Conservation (phyloP, 2,329 filamentous ascomycete genomes). For the Aspergillus pseudoterreus region DNA sequence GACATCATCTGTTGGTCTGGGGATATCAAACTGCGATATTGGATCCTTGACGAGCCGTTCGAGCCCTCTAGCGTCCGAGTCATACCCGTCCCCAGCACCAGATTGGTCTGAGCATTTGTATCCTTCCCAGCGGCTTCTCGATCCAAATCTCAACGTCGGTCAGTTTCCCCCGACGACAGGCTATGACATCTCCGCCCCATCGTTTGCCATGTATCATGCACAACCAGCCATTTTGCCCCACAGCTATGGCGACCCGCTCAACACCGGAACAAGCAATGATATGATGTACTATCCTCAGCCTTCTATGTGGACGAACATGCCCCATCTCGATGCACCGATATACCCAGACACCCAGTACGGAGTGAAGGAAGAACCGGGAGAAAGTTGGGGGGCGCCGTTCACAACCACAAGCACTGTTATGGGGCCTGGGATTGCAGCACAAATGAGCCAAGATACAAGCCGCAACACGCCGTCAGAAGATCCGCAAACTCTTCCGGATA, state of each 20-base stretch:
- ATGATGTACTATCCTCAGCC: slow-evolving; percentile 14
- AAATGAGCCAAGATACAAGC: slow-evolving; percentile 4
- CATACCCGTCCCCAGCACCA: slow-evolving; percentile 18
- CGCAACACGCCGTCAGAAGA: background rate
- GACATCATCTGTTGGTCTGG: slow-evolving; percentile 24
- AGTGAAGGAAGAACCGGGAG: slow-evolving; percentile 12
- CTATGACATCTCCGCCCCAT: slow-evolving; percentile 22
- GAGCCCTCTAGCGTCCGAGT: slow-evolving; percentile 15
- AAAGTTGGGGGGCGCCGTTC: slow-evolving; percentile 16
- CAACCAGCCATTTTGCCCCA: slow-evolving; percentile 21
- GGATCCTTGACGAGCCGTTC: slow-evolving; percentile 20
- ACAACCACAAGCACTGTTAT: slow-evolving; percentile 2
- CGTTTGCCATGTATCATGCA: slow-evolving; percentile 19
- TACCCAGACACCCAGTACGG: slow-evolving; percentile 10
- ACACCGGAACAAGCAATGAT: slow-evolving; percentile 9
- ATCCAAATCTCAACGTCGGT: slow-evolving; percentile 18
- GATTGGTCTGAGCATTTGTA: slow-evolving; percentile 22
- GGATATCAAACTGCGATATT: slow-evolving; percentile 27
- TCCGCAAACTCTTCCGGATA: background rate
- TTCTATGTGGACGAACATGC: slow-evolving; percentile 23
- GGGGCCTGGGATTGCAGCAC: background rate
- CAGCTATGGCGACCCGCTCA: slow-evolving; percentile 22
- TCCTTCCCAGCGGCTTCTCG: slow-evolving; percentile 17
- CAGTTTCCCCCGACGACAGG: slow-evolving; percentile 15
- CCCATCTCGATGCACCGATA: slow-evolving; percentile 19